A percentile compares a stretch with the other conserved stretches of the same genome.
Conservation (phyloP, 2,329 filamentous ascomycete species). For the Karstenula rhodostoma region DNA sequence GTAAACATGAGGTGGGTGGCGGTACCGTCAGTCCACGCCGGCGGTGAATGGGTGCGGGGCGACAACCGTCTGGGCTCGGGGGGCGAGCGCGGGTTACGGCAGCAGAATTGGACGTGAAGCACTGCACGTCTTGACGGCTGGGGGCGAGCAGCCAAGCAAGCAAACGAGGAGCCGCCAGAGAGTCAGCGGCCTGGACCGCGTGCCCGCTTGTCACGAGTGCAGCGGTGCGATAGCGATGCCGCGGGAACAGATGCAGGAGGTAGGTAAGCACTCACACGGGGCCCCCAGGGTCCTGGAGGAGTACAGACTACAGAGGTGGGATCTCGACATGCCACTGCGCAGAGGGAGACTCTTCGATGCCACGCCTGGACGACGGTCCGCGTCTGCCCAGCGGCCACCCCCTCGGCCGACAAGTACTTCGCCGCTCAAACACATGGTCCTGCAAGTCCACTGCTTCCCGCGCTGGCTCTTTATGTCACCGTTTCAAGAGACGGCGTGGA, state of each 20-base stretch:
- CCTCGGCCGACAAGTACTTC: neutral
- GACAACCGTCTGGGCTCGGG: constrained; percentile 26
- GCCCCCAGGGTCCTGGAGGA: neutral
- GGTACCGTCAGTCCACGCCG: constrained; percentile 18
- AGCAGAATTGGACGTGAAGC: constrained; percentile 19
- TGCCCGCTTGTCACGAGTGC: neutral
- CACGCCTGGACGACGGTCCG: neutral
- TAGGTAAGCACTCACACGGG: neutral
- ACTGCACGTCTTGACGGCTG: constrained; percentile 20
- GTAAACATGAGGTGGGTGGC: constrained; percentile 50
- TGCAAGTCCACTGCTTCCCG: neutral
- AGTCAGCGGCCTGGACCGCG: constrained; percentile 12
- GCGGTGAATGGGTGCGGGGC: constrained; percentile 28
- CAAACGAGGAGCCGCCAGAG: constrained; percentile 2
- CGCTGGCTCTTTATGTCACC: neutral
- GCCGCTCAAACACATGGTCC: neutral
- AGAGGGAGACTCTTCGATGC: neutral
- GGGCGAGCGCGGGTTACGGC: constrained; percentile 15
- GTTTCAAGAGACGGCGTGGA: neutral
- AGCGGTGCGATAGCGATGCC: neutral
- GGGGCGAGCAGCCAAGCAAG: constrained; percentile 11
- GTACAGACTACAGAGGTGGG: neutral
- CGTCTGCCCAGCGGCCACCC: neutral
- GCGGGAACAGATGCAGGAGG: neutral
- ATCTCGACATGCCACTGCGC: neutral